phyloP scores from a whole-genome alignment of 1,139 yeast species.

The Geotrichum citri-aurantii region DNA sequence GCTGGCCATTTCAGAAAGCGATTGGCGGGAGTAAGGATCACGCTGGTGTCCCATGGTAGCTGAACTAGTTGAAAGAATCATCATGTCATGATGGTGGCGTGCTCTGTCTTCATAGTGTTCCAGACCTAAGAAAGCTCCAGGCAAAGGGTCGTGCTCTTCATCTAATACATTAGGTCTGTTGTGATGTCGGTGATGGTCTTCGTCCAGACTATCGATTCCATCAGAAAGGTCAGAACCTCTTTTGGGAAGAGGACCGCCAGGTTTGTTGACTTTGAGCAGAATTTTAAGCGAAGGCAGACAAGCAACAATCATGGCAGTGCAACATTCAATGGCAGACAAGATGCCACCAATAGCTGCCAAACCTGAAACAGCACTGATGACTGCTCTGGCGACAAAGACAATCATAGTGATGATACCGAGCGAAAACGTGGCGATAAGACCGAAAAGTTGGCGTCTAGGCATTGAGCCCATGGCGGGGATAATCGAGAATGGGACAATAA shows the following conservation, averaged over 20 bases:
- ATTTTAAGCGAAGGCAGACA: conserved; percentile 31
- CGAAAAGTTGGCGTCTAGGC: conserved; percentile 26
- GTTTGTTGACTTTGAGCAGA: conserved; percentile 20
- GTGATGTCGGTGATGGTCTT: neutral
- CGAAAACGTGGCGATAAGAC: conserved; percentile 30
- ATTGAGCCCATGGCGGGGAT: conserved; percentile 24
- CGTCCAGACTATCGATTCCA: conserved; percentile 6
- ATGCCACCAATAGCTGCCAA: conserved; percentile 27
- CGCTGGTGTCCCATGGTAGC: neutral
- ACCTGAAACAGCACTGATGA: conserved; percentile 26
- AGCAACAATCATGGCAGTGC: conserved; percentile 31
- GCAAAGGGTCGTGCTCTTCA: conserved; percentile 5
- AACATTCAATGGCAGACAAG: conserved; percentile 31
- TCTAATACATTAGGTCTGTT: conserved; percentile 1
- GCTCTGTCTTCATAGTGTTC: conserved; percentile 16
- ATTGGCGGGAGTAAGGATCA: conserved; percentile 1
- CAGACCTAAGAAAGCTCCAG: conserved; percentile 10
- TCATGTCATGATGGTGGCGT: conserved; percentile 11
- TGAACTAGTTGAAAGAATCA: conserved; percentile 6
- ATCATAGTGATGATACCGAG: conserved; percentile 30
- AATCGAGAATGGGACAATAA: conserved; percentile 31
- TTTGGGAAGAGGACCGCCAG: conserved; percentile 12
- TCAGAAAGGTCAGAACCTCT: conserved; percentile 14
- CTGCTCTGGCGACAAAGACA: conserved; percentile 28
- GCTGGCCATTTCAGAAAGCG: conserved; percentile 5